Conservation (phyloP, 805 yeast genomes). For the Zygosaccharomyces rouxii region DNA sequence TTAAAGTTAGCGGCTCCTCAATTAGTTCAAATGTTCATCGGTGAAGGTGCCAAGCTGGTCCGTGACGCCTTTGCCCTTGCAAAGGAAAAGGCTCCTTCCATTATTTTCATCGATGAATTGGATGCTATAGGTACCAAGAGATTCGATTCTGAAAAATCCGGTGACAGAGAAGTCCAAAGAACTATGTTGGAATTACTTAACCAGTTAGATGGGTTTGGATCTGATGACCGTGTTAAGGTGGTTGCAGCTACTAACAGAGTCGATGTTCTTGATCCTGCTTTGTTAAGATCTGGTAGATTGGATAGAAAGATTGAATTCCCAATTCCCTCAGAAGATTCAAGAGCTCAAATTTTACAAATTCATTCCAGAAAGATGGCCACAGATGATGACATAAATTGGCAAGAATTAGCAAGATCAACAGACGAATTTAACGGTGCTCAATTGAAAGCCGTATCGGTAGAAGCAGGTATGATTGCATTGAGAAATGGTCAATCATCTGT, state of each 20-base stretch:
- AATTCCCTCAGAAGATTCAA: slow-evolving; percentile 92
- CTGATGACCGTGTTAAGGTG: slow-evolving; percentile 95
- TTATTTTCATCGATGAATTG: slow-evolving; percentile 94
- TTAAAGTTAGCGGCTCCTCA: slow-evolving; percentile 96
- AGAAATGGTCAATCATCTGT: slow-evolving; percentile 89
- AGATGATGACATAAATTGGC: slow-evolving; percentile 91
- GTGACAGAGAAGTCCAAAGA: slow-evolving; percentile 98
- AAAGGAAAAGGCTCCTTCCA: slow-evolving; percentile 96
- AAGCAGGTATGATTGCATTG: slow-evolving; percentile 99
- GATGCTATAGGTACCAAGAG: slow-evolving; percentile 99
- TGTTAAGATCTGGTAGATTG: slow-evolving; percentile 93
- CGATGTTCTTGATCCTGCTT: slow-evolving; percentile 97
- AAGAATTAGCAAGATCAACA: slow-evolving; percentile 94
- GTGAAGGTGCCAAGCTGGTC: slow-evolving; percentile 97
- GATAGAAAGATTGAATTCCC: slow-evolving; percentile 99
- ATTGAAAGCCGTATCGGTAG: slow-evolving; percentile 96
- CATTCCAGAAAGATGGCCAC: slow-evolving; percentile 97
- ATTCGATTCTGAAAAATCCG: slow-evolving; percentile 94
- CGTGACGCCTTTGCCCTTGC: slow-evolving; percentile 97
- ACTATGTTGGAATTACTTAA: slow-evolving; percentile 97
- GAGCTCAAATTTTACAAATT: slow-evolving; percentile 94
- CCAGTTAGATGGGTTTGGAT: slow-evolving; percentile 96
- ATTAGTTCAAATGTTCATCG: slow-evolving; percentile 95
- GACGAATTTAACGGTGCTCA: slow-evolving; percentile 99
- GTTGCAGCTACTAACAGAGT: slow-evolving; percentile 98